Evolutionary conservation across 495 filamentous ascomycete genomes (phyloP).

Genomic region (Mytilinidion resinicola): DNA sequence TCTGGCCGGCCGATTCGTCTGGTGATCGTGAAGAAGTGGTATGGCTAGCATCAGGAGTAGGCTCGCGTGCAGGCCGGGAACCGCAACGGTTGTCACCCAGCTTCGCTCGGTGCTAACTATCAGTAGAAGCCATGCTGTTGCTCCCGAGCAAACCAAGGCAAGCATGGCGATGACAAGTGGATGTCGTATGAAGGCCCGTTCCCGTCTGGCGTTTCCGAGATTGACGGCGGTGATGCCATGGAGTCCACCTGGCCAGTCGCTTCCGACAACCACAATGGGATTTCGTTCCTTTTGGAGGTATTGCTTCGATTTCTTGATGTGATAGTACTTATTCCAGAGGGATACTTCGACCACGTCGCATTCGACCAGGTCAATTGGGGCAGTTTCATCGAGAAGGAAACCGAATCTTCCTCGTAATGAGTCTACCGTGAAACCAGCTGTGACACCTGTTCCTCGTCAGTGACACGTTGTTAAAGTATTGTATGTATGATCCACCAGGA

Average conservation of each 20-base stretch:
- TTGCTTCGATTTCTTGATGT: neutral
- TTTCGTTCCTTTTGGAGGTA: neutral
- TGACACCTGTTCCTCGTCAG: neutral
- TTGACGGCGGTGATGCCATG: conserved; percentile 5
- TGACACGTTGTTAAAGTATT: too few species aligned
- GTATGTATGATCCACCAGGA: too few species aligned
- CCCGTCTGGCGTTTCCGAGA: conserved; percentile 4
- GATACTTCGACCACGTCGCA: conserved; percentile 1
- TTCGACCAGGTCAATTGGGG: neutral
- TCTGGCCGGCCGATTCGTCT: conserved; percentile 1
- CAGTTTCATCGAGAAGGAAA: neutral
- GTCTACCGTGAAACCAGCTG: neutral
- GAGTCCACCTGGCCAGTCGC: neutral
- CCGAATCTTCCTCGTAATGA: conserved; percentile 7
- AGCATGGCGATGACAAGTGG: neutral
- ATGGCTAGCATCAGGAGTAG: conserved; percentile 6
- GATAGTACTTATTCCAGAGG: neutral
- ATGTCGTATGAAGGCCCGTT: neutral
- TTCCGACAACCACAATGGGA: neutral
- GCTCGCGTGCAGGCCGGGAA: conserved; percentile 3
- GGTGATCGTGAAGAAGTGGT: neutral
- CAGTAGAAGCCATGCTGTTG: conserved; percentile 8
- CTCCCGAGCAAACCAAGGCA: conserved; percentile 6
- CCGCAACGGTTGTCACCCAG: neutral
- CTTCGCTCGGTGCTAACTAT: neutral